Conservation (phyloP, 2,329 filamentous ascomycete genomes). For the Diplodia corticola region DNA sequence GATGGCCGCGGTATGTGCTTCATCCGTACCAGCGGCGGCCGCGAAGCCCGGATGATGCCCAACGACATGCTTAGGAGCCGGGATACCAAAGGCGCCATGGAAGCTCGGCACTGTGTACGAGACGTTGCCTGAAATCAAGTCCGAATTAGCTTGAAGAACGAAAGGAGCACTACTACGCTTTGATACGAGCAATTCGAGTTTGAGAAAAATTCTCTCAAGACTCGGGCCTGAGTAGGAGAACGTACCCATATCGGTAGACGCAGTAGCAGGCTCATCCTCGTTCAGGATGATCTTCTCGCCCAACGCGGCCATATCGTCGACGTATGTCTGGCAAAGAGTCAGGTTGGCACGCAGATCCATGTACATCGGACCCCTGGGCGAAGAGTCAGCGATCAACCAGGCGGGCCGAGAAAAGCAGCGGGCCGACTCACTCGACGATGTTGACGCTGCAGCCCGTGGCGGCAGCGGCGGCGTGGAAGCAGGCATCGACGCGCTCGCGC, state of each 20-base stretch:
- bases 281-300: slow-evolving; percentile 42
- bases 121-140: slow-evolving; percentile 43
- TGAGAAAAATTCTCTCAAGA: neutral
- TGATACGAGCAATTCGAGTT: neutral
- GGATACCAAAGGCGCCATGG: slow-evolving; percentile 52
- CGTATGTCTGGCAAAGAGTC: slow-evolving; percentile 47
- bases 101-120: slow-evolving; percentile 50
- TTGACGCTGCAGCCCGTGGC: slow-evolving; percentile 32
- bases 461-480: slow-evolving; percentile 30
- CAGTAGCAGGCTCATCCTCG: slow-evolving; percentile 43
- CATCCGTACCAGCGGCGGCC: slow-evolving; percentile 43
- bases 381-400: neutral
- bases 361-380: slow-evolving; percentile 42
- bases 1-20: slow-evolving; percentile 46
- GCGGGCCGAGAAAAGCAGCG: neutral
- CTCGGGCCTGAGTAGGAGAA: neutral
- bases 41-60: slow-evolving; percentile 48
- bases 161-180: neutral
- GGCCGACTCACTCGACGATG: slow-evolving; percentile 36
- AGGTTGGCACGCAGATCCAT: slow-evolving; percentile 50
- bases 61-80: slow-evolving; percentile 39
- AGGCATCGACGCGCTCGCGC: slow-evolving; percentile 37
- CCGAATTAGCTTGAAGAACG: neutral
- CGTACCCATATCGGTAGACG: slow-evolving; percentile 52
- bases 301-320: slow-evolving; percentile 46